Conservation (phyloP, 192 early-diverging fungal genomes). For the Hyaloraphidium curvatum region DNA sequence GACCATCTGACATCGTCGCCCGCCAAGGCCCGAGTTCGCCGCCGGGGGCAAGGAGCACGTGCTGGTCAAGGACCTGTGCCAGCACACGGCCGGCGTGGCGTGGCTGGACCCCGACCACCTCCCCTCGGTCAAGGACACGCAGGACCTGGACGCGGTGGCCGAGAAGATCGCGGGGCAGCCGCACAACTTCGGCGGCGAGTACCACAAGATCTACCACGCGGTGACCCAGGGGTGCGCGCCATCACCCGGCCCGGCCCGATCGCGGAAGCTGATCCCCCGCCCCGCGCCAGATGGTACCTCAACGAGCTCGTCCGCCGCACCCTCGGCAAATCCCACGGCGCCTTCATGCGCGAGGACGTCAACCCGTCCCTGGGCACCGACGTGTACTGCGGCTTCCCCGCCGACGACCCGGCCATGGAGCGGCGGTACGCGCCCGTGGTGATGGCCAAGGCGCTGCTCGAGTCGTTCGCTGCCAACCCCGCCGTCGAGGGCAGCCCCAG, state of each 20-base stretch:
- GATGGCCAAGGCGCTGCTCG: background rate
- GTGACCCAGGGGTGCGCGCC: background rate
- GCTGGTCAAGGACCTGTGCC: conserved; percentile 36
- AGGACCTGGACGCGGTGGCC: conserved; percentile 28
- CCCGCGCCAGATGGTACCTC: too few relatives aligned
- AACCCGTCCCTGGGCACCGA: background rate
- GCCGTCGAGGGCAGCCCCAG: background rate
- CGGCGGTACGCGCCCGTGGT: background rate
- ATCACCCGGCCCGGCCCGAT: too few relatives aligned
- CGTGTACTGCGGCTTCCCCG: background rate
- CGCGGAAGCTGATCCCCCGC: too few relatives aligned
- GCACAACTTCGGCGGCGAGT: conserved; percentile 39
- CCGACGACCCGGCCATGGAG: background rate
- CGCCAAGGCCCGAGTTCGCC: conserved; percentile 61
- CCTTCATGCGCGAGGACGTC: background rate
- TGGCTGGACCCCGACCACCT: conserved; percentile 24
- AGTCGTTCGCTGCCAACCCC: background rate
- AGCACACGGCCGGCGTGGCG: conserved; percentile 43
- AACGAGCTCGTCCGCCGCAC: background rate
- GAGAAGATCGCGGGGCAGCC: conserved; percentile 29
- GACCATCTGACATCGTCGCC: too few relatives aligned
- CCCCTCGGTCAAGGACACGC: conserved; percentile 20
- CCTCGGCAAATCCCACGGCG: background rate
- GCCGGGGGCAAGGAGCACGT: conserved; percentile 47
- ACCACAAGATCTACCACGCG: background rate